These are phyloP conservation scores for Aspergillus quadricinctus DNA, from an alignment of 2,329 filamentous ascomycete species.

Conservation along the genomic window DNA sequence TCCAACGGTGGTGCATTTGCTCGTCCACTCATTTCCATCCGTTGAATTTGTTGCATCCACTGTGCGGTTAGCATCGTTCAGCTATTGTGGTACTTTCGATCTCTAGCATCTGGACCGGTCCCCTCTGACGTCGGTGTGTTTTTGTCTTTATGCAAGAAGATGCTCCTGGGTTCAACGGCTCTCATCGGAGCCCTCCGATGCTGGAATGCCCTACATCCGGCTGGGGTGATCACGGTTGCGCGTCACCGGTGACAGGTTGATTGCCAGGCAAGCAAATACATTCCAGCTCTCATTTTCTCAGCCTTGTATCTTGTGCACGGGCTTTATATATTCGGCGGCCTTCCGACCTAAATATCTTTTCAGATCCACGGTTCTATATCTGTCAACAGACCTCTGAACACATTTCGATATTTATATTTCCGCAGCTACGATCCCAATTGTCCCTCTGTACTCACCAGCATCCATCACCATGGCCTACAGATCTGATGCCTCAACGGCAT, in stretches of 20 bases:
- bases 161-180: background rate
- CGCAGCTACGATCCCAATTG: background rate
- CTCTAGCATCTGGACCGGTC: constrained; percentile 1
- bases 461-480: constrained; percentile 10
- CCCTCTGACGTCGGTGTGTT: background rate
- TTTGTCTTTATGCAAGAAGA: constrained; percentile 5
- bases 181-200: constrained; percentile 20
- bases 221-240: constrained; percentile 21
- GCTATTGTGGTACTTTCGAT: background rate
- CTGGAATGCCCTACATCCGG: constrained; percentile 16
- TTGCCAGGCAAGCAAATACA: background rate
- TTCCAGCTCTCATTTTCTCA: background rate
- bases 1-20: constrained; percentile 7
- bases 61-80: background rate
- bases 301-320: background rate
- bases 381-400: background rate
- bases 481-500: constrained; percentile 3
- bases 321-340: constrained; percentile 11
- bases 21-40: background rate
- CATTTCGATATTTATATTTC: background rate
- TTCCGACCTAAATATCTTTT: constrained; percentile 2
- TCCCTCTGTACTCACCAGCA: background rate
- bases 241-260: constrained; percentile 11
- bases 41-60: background rate
- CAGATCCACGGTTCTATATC: constrained; percentile 14